Evolutionary conservation across 208 protist species (phyloP), one percentile per base, ranked within the genome.

Genomic region (Kentomonas sorsogonicus): DNA sequence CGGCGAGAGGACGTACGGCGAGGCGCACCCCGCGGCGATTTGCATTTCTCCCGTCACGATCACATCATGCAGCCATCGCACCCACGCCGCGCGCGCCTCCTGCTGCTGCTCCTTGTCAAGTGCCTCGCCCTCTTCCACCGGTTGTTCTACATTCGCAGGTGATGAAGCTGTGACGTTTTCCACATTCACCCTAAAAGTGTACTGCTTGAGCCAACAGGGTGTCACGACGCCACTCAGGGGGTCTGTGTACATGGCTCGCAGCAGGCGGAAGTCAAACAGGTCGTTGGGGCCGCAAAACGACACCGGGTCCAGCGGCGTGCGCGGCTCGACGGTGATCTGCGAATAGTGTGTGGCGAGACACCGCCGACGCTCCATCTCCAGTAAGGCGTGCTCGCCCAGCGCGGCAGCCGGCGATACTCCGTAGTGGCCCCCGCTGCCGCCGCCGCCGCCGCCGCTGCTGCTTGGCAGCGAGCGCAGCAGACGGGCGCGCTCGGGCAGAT

Each of bases 321-420:
- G 52, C 3, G 67, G 64, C 56, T 83, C 82, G 20, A 62, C 38
- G 41, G 83, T 74, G 50, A 89, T 22, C 23, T 74, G 63, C 41
- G 61, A 71, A 72, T 89, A 89, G 55, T 72, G 74, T 45, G 76
- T n/a, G n/a, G n/a, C 69, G 22, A 86, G 53, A 16, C 74, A 79
- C 29, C 82, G 74, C 65, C 86, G 77, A 1, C 82, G 63, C 69
- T 89, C 82, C 36, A 79, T n/a, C n/a, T n/a, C n/a, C n/a, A n/a
- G n/a, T n/a, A n/a, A n/a, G n/a, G n/a, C n/a, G n/a, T 86, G 40
- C 63, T 60, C 25, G 69, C 61, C 55, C 71, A 75, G 31, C 82
- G 77, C 5, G 62, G 61, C 20, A 63, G n/a, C 31, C 63, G 16
- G 38, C 50, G 34, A 9, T 53, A 36, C 36, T 61, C 22, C 26